Percentiles rank a stretch among this genome's conserved stretches.
These are phyloP conservation scores for Teunomyces stri DNA, from an alignment of 805 yeast species.

Conservation along the genomic window DNA sequence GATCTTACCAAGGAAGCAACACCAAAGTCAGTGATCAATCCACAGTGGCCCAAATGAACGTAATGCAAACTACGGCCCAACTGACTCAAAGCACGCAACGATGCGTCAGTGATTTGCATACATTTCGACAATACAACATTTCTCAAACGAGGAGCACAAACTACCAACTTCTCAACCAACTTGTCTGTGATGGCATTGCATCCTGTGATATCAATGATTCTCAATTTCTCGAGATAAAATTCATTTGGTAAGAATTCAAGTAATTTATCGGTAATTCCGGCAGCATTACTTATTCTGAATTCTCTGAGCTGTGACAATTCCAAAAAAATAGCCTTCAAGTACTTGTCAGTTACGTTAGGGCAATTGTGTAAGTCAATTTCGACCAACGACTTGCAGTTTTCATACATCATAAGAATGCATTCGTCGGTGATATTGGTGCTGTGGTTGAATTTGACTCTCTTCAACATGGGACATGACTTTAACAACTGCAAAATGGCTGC, in stretches of 20 bases:
- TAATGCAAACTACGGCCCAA: conserved; percentile 82
- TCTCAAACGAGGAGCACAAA: conserved; percentile 78
- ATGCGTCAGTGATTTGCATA: conserved; percentile 76
- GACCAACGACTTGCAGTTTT: conserved; percentile 74
- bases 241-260: conserved; percentile 53
- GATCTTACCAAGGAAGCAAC: conserved; percentile 68
- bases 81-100: conserved; percentile 65
- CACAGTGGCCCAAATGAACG: conserved; percentile 92
- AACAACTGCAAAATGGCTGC: conserved; percentile 59
- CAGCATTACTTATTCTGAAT: conserved; percentile 73
- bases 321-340: conserved; percentile 55
- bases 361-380: conserved; percentile 89
- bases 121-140: conserved; percentile 91
- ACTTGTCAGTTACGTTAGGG: conserved; percentile 64
- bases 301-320: conserved; percentile 76
- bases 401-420: conserved; percentile 56
- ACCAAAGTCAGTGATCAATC: conserved; percentile 84
- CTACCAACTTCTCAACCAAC: conserved; percentile 68
- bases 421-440: conserved; percentile 65
- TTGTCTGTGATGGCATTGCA: conserved; percentile 80
- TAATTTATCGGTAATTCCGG: conserved; percentile 65
- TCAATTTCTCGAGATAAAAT: conserved; percentile 56
- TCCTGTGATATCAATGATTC: conserved; percentile 82
- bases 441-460: conserved; percentile 78
- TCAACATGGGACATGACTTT: conserved; percentile 65